Conservation (phyloP, 441 rosid genomes). For the Viola pubescens region DNA sequence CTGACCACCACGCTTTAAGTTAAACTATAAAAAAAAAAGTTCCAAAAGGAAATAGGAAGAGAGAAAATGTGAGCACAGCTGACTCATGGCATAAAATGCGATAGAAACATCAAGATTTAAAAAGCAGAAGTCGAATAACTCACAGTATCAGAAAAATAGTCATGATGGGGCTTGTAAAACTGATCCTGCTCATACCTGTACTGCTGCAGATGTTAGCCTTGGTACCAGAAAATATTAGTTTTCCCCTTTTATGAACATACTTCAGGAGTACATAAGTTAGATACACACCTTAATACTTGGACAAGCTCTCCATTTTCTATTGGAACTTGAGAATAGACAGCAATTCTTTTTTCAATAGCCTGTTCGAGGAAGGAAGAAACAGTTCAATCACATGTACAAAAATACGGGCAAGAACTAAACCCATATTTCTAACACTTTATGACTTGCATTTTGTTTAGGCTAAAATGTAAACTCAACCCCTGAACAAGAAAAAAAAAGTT, state of each 20-base stretch:
- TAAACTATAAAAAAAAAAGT: slow-evolving; percentile 42
- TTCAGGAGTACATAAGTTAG: slow-evolving; percentile 19
- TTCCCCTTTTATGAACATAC: slow-evolving; percentile 21
- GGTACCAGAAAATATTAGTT: slow-evolving; percentile 29
- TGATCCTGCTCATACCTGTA: slow-evolving; percentile 84
- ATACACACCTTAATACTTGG: slow-evolving; percentile 77
- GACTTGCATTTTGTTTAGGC: too few relatives aligned
- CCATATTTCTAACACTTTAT: too few relatives aligned
- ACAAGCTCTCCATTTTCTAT: slow-evolving; percentile 87
- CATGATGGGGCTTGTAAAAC: slow-evolving; percentile 92
- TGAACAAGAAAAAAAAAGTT: too few relatives aligned
- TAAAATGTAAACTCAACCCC: too few relatives aligned
- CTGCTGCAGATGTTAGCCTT: slow-evolving; percentile 66
- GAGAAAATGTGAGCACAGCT: background rate
- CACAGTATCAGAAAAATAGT: slow-evolving; percentile 84
- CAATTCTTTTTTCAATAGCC: slow-evolving; percentile 88
- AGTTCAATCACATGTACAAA: too few relatives aligned
- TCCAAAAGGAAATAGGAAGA: background rate
- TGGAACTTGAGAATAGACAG: slow-evolving; percentile 92
- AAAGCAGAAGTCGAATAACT: slow-evolving; percentile 24
- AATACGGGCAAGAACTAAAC: too few relatives aligned
- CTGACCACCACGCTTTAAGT: slow-evolving; percentile 90
- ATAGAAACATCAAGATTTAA: slow-evolving; percentile 1
- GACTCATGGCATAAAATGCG: background rate
- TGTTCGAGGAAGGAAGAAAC: slow-evolving; percentile 20